phyloP scores from a whole-genome alignment of 2,329 filamentous ascomycete species.

The Ceratocystis cubensis region DNA sequence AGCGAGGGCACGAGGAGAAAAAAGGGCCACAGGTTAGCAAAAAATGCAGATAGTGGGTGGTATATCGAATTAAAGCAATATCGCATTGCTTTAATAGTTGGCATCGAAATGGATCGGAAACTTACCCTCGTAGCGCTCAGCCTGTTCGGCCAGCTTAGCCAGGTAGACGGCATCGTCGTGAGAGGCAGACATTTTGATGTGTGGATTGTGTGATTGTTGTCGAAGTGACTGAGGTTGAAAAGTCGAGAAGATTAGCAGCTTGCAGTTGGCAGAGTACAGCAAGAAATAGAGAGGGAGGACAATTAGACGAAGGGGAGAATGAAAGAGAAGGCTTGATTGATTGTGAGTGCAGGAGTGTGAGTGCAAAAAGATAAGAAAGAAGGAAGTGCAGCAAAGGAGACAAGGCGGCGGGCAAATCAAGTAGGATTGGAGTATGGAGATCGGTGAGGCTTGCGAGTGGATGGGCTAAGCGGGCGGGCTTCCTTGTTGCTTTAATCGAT shows the following conservation, averaged over 20 bases:
- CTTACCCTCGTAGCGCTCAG: slow-evolving; percentile 97
- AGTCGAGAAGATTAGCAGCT: slow-evolving; percentile 8
- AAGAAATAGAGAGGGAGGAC: not conserved
- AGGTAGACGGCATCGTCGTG: slow-evolving; percentile 98
- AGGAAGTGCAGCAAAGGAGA: slow-evolving; percentile 9
- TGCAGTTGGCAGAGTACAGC: not conserved
- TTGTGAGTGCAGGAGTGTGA: not conserved
- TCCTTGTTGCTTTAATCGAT: slow-evolving; percentile 10
- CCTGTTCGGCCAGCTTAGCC: slow-evolving; percentile 99
- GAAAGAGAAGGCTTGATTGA: slow-evolving; percentile 6
- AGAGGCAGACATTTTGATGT: slow-evolving; percentile 44
- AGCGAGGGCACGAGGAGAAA: not conserved
- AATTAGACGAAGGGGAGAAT: slow-evolving; percentile 7
- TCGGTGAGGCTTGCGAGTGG: slow-evolving; percentile 12
- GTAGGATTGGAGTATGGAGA: slow-evolving; percentile 12
- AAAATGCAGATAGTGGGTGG: slow-evolving; percentile 8
- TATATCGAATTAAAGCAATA: slow-evolving; percentile 21
- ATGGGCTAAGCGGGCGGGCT: slow-evolving; percentile 7
- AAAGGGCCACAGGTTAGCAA: slow-evolving; percentile 13
- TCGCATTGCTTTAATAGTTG: not conserved
- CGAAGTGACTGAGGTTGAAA: slow-evolving; percentile 16
- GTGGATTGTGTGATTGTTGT: slow-evolving; percentile 38
- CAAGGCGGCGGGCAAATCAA: slow-evolving; percentile 10
- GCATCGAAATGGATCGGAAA: not conserved
- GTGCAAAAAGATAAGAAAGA: slow-evolving; percentile 1